Conservation (phyloP, 2,329 filamentous ascomycete species). For the Clarireedia sp. region DNA sequence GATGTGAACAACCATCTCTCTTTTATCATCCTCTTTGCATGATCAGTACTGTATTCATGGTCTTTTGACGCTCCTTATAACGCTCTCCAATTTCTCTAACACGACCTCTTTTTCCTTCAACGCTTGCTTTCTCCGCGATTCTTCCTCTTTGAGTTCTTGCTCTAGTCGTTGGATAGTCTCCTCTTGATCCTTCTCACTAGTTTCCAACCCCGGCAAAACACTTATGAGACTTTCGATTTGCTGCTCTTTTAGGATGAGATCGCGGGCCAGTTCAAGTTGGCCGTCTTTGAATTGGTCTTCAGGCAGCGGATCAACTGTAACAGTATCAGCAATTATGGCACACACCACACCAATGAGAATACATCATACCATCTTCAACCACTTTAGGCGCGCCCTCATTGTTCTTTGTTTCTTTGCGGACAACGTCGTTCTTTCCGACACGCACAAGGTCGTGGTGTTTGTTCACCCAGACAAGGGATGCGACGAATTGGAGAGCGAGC, state of each 20-base stretch:
- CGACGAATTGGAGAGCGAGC: slow-evolving; percentile 63
- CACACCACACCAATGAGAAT: background rate
- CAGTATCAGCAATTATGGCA: slow-evolving; percentile 13
- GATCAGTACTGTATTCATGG: slow-evolving; percentile 36
- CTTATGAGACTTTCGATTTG: slow-evolving; percentile 74
- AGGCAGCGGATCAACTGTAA: slow-evolving; percentile 51
- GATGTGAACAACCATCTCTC: no score
- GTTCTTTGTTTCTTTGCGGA: slow-evolving; percentile 45
- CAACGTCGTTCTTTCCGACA: slow-evolving; percentile 48
- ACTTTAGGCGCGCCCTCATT: slow-evolving; percentile 17
- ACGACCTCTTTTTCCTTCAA: slow-evolving; percentile 57
- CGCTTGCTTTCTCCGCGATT: slow-evolving; percentile 54
- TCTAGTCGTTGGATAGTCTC: slow-evolving; percentile 57
- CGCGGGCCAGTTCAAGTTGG: slow-evolving; percentile 65
- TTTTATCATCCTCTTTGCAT: no score
- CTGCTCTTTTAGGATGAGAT: slow-evolving; percentile 72
- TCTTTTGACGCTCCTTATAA: slow-evolving; percentile 52
- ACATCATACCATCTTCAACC: slow-evolving; percentile 16
- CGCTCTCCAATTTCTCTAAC: slow-evolving; percentile 49
- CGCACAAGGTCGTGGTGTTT: slow-evolving; percentile 59
- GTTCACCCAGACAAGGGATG: slow-evolving; percentile 58
- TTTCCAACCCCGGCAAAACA: slow-evolving; percentile 67
- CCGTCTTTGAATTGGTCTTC: slow-evolving; percentile 58
- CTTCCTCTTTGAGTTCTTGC: slow-evolving; percentile 55
- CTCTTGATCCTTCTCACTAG: slow-evolving; percentile 70